These are phyloP conservation scores for Rhodotorula sp. DNA, from an alignment of 1,284 basidiomycete genomes.

Conservation along the genomic window DNA sequence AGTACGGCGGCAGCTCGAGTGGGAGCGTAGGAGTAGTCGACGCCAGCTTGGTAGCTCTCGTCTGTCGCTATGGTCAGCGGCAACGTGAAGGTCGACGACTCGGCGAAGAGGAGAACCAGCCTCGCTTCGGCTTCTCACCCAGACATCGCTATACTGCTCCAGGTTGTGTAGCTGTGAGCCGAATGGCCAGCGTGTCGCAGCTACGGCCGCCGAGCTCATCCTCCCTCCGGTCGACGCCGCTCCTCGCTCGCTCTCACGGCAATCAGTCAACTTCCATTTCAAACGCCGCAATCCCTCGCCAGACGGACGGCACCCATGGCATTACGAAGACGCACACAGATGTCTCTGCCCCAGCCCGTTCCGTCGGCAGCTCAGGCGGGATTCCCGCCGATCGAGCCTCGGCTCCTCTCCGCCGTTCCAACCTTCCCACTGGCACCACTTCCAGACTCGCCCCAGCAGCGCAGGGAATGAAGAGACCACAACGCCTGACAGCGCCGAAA, in stretches of 20 bases:
- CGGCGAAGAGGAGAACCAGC: too few relatives aligned
- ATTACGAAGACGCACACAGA: too few relatives aligned
- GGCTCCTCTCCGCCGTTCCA: not conserved
- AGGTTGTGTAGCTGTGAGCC: too few relatives aligned
- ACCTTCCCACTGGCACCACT: too few relatives aligned
- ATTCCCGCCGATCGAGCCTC: not conserved
- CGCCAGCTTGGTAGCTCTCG: conserved; percentile 9
- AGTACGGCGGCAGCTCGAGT: conserved; percentile 41
- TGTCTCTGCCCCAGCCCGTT: too few relatives aligned
- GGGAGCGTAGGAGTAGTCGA: conserved; percentile 15
- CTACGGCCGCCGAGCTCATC: not conserved
- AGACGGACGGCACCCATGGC: not conserved
- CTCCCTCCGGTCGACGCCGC: not conserved
- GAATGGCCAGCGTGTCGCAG: not conserved
- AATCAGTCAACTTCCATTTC: conserved; percentile 1
- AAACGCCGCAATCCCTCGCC: not conserved
- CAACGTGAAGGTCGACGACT: not conserved
- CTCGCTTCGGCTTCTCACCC: not conserved
- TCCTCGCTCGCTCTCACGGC: not conserved
- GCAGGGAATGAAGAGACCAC: not conserved
- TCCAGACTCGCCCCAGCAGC: not conserved
- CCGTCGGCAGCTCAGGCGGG: too few relatives aligned
- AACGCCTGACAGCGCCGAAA: not conserved
- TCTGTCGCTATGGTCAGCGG: too few relatives aligned
- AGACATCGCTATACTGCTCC: not conserved